Evolutionary conservation across 805 yeast genomes (phyloP), one percentile per base, ranked within the genome.

Genomic region (Starmerella floris): DNA sequence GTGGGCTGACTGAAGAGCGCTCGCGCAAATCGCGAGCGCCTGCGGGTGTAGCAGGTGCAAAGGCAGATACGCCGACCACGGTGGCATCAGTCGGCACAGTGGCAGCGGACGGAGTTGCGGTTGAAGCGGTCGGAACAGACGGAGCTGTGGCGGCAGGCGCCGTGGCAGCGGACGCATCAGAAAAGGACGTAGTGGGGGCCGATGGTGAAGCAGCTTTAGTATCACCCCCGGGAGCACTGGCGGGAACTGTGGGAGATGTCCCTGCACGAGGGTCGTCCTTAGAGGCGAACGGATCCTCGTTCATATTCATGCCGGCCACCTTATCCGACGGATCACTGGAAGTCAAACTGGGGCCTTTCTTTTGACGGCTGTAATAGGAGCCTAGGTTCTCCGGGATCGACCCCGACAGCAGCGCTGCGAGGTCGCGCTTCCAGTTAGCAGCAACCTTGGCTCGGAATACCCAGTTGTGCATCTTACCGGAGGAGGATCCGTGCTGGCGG

Each of bases 391-490:
- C 17, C 36, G 36, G 36, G 21, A 11, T 33, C 36, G 36, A 33
- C 17, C 52, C 66, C 15, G 69, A 62, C 2, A 91, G 79, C 52
- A 85, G 66, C 37, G 66, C 67, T 57, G 77, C 76, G 51, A 88
- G 68, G 56, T 82, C 94, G 51, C 73, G 73, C 61, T 73, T 83
- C 98, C 98, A 88, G 31, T 68, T 70, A 59, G 33, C 80, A 54
- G 80, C 81, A 38, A 80, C 73, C 55, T 82, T 91, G n/a, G 93
- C 79, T 51, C 94, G 72, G 66, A 88, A 87, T n/a, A 87, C 91
- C 83, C 91, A 84, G 55, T 84, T 85, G 63, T 87, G 96, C 34
- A 84, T 83, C 55, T 83, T 50, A 34, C 58, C 58, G 17, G 57
- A 50, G 21, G 44, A 23, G 5, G 56, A 48, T 23, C 52, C 52